Base-by-base conservation (phyloP, 495 filamentous ascomycete genomes). In the Margaritispora aquatica region DNA sequence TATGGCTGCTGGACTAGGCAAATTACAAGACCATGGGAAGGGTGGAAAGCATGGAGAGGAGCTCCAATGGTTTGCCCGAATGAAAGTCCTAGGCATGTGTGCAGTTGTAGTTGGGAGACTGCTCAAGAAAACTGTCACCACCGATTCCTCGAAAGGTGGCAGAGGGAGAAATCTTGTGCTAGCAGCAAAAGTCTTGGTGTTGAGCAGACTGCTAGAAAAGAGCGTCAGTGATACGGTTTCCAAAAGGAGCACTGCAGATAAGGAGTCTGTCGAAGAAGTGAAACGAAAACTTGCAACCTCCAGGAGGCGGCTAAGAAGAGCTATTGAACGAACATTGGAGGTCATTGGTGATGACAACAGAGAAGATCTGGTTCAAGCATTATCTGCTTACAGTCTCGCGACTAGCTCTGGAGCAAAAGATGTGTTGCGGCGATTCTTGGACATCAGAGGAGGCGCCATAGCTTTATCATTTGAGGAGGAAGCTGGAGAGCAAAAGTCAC, bases 401-500 rank as follows among this genome's bases (percentile, higher is more conserved):
- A 94, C 88, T 8, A 95, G 84, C 63, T 90, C 89, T 9, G 89
- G 89, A 0, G 84, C 89, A 0, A 82, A 83, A 54, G 92, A 97
- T 66, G 85, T 89, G 0, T 74, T 98, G 27, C 75, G 83, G 15
- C 86, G 95, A 71, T 97, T 97, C 68, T 80, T 95, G 46, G 76
- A 84, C 56, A 77, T 92, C 11, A 82, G 95, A 20, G 76, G 82
- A 34, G 81, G 86, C 54, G 80, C 82, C 0, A 86, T 95, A 26
- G 72, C 75, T 0, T 75, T 79, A 22, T 78, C 82, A n/a, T 72
- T 89, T 34, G 77, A 71, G 22, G 61, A 59, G 17, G 73, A 74
- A 13, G 63, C 62, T 20, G 51, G 59, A 46, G 50, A 70, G 66
- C 44, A 38, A 19, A 56, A 72, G 0, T 41, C 15, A 1, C 71